Evolutionary conservation across 2,329 filamentous ascomycete species (phyloP).

Genomic region (Aspergillus sp.): DNA sequence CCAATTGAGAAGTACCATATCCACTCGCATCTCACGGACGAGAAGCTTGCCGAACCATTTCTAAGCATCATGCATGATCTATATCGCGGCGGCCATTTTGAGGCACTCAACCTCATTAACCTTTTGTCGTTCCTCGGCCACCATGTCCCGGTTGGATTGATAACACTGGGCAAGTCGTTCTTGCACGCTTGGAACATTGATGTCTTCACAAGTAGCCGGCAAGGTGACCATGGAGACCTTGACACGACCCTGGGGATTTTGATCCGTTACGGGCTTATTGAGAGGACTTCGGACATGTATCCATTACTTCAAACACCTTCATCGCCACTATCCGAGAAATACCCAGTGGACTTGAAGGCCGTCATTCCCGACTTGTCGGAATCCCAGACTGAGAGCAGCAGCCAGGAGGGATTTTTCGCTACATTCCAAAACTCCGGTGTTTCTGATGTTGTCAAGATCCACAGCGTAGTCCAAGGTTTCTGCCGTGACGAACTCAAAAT

Average conservation of each 20-base stretch:
- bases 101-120: slow-evolving; percentile 65
- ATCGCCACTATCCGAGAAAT: slow-evolving; percentile 23
- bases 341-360: slow-evolving; percentile 22
- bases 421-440: slow-evolving; percentile 28
- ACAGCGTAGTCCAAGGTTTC: slow-evolving; percentile 50
- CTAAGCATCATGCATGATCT: slow-evolving; percentile 51
- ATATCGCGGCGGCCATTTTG: slow-evolving; percentile 39
- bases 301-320: slow-evolving; percentile 16
- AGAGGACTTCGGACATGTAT: slow-evolving; percentile 40
- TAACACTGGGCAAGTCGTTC: slow-evolving; percentile 52
- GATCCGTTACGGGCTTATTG: slow-evolving; percentile 48
- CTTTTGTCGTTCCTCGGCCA: slow-evolving; percentile 66
- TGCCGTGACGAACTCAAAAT: slow-evolving; percentile 48
- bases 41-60: slow-evolving; percentile 53
- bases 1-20: slow-evolving; percentile 61
- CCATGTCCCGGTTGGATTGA: slow-evolving; percentile 65
- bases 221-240: slow-evolving; percentile 39
- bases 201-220: slow-evolving; percentile 38
- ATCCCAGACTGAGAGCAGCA: slow-evolving; percentile 36
- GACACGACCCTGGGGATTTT: slow-evolving; percentile 48
- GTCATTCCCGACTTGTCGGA: slow-evolving; percentile 31
- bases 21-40: slow-evolving; percentile 56
- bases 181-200: slow-evolving; percentile 35
- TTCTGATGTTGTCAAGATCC: slow-evolving; percentile 49
- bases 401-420: slow-evolving; percentile 34